A percentile compares a stretch with the other conserved stretches of the same genome.
These are phyloP conservation scores for Rhododendron henanense DNA, from an alignment of 148 eudicot species.

Conservation along the genomic window DNA sequence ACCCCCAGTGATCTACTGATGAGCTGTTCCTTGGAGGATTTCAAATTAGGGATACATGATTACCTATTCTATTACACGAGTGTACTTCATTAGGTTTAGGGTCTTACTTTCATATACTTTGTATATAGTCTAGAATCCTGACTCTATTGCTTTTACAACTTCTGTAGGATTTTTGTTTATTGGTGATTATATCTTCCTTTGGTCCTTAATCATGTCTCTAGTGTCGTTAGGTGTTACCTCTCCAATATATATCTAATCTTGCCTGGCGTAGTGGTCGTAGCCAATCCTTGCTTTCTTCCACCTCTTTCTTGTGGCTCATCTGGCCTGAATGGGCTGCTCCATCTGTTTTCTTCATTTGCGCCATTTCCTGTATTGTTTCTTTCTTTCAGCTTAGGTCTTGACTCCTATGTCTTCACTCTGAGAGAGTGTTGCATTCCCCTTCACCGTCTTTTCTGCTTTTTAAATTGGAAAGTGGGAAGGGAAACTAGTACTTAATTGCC, in stretches of 20 bases:
- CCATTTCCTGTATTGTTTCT: constrained; percentile 6
- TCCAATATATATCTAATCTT: neutral
- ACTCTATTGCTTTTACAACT: constrained; percentile 20
- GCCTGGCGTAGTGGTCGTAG: neutral
- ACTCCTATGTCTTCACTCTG: constrained; percentile 28
- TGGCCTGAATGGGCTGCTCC: constrained; percentile 19
- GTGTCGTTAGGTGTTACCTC: neutral
- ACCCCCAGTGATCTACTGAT: neutral
- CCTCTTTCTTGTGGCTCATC: neutral
- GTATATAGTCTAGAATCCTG: constrained; percentile 46
- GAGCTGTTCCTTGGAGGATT: neutral
- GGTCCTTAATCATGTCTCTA: neutral
- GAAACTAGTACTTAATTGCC: constrained; percentile 21
- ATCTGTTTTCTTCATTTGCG: constrained; percentile 5
- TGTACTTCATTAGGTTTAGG: constrained; percentile 23
- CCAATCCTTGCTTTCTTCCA: neutral
- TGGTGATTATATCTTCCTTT: constrained; percentile 6
- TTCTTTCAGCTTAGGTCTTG: constrained; percentile 25
- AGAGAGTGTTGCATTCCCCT: constrained; percentile 20
- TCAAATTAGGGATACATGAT: neutral
- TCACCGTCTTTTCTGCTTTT: constrained; percentile 56
- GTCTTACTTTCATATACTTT: constrained; percentile 23
- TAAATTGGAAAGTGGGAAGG: constrained; percentile 51
- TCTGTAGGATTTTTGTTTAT: constrained; percentile 13
- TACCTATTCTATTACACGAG: constrained; percentile 20